These are phyloP conservation scores for Mortierella sp. DNA, from an alignment of 371 early-diverging fungal species.

Conservation along the genomic window DNA sequence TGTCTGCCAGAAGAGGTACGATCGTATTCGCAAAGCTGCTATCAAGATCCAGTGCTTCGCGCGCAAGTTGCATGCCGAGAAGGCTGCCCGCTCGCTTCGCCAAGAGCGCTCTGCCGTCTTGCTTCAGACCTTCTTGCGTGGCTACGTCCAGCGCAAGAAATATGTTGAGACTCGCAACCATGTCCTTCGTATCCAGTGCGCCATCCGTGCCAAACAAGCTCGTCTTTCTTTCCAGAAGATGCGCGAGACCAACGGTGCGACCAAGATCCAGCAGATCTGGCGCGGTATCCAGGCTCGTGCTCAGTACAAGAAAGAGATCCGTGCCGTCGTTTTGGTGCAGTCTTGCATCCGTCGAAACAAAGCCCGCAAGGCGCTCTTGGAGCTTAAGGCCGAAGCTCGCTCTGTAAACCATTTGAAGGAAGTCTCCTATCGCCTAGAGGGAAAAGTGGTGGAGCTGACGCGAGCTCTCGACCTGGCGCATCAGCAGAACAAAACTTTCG, in stretches of 20 bases:
- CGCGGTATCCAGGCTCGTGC: conserved; percentile 76
- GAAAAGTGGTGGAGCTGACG: conserved; percentile 96
- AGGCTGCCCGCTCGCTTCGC: conserved; percentile 66
- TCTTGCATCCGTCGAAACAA: conserved; percentile 79
- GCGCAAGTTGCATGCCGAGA: conserved; percentile 75
- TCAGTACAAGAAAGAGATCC: conserved; percentile 61
- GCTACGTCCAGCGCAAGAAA: conserved; percentile 72
- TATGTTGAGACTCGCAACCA: conserved; percentile 55
- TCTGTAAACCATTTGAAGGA: conserved; percentile 94
- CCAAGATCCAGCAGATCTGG: conserved; percentile 77
- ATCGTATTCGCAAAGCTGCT: conserved; percentile 69
- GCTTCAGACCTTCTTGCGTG: conserved; percentile 82
- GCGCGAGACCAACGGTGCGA: conserved; percentile 78
- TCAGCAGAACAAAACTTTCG: conserved; percentile 76
- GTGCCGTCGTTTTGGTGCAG: conserved; percentile 81
- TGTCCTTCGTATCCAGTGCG: conserved; percentile 63
- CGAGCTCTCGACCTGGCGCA: conserved; percentile 80
- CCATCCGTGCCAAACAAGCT: conserved; percentile 71
- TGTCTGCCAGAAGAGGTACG: conserved; percentile 78
- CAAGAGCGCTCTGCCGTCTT: conserved; percentile 78
- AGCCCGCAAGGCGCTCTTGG: conserved; percentile 74
- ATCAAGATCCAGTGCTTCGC: conserved; percentile 71
- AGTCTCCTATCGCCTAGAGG: conserved; percentile 92
- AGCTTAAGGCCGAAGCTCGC: conserved; percentile 84
- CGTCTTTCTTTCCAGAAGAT: conserved; percentile 65